Percentiles rank a stretch among this genome's conserved stretches.
Evolutionary conservation across 2,329 filamentous ascomycete species (phyloP).

Genomic region (Aspergillus calidoustus): DNA sequence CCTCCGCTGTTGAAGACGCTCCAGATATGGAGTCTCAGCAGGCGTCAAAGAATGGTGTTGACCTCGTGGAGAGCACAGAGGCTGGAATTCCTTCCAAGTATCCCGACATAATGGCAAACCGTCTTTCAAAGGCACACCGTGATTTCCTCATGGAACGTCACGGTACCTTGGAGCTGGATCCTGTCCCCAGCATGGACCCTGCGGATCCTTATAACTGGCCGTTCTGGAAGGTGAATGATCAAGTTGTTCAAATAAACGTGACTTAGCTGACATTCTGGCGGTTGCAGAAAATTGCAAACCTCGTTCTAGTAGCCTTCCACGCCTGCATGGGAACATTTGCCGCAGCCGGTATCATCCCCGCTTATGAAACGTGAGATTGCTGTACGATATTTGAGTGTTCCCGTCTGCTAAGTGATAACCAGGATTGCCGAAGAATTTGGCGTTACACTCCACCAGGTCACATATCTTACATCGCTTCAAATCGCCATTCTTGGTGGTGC

Average conservation of each 20-base stretch:
- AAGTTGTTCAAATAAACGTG: slow-evolving; percentile 47
- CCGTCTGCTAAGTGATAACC: not conserved
- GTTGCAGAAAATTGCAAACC: slow-evolving; percentile 52
- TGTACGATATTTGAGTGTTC: slow-evolving; percentile 21
- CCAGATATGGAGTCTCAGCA: slow-evolving; percentile 16
- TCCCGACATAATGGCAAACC: slow-evolving; percentile 32
- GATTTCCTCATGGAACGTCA: slow-evolving; percentile 56
- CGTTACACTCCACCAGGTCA: slow-evolving; percentile 53
- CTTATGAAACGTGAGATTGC: slow-evolving; percentile 60
- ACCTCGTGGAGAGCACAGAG: slow-evolving; percentile 36
- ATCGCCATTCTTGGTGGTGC: slow-evolving; percentile 59
- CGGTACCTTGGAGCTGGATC: slow-evolving; percentile 61
- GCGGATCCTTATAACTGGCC: slow-evolving; percentile 64
- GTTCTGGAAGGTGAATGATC: slow-evolving; percentile 50
- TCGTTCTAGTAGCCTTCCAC: slow-evolving; percentile 61
- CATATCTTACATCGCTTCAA: slow-evolving; percentile 61
- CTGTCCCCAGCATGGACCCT: slow-evolving; percentile 55
- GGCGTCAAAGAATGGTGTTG: slow-evolving; percentile 30
- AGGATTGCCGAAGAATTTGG: slow-evolving; percentile 56
- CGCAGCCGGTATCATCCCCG: slow-evolving; percentile 41
- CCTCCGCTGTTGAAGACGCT: slow-evolving; percentile 20
- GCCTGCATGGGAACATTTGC: slow-evolving; percentile 63
- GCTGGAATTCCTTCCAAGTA: slow-evolving; percentile 30
- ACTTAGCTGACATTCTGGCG: not conserved
- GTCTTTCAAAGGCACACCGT: slow-evolving; percentile 36